Base-by-base conservation (phyloP, 1,284 basidiomycete genomes). In the Cutaneotrichosporon cavernicola region DNA sequence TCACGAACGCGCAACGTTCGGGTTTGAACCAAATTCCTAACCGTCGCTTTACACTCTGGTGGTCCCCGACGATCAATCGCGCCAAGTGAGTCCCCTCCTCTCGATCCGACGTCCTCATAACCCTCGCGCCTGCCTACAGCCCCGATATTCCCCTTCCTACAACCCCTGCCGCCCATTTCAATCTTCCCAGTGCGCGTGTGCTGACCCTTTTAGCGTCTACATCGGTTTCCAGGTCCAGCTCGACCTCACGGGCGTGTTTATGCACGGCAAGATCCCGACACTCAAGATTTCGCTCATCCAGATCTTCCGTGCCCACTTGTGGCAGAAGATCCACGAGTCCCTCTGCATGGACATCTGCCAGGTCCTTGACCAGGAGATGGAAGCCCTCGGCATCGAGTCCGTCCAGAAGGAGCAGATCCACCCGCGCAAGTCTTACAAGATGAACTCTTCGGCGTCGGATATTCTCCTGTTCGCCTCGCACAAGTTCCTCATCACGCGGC, bases 1-100 rank as follows among this genome's bases (percentile, higher is more conserved):
- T 80, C 70, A 84, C 83, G 67, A 83, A 83, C 66, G 72, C 76
- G 38, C 74, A 77, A 94, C 76, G 96, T 91, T 34, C 96, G 94
- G 83, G 76, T 77, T 65, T 78, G 30, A 65, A 58, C 46, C 76
- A 99, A 80, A 97, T 99, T 78, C 97, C 97, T 8, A 99, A 99
- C 80, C 94, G 97, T 88, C 91, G 96, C n/a, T 99, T 99, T 84
- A 99, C 95, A 4, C 85, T 99, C 7, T 99, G 97, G 97, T 99
- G 96, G 96, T 94, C 91, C 76, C 94, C 94, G 21, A 83, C 82
- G 7, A 76, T 98, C 84, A 98, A 98, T 82, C 91, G 95, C 7
- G 49, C 26, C 8, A 26, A 26, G n/a, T 21, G 43, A 47, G 18
- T 47, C 43, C 16, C 43, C 43, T 21, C 43, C 4, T 5, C 43